These are phyloP conservation scores for Gossypium gossypioides DNA, from an alignment of 441 rosid species.

Conservation along the genomic window DNA sequence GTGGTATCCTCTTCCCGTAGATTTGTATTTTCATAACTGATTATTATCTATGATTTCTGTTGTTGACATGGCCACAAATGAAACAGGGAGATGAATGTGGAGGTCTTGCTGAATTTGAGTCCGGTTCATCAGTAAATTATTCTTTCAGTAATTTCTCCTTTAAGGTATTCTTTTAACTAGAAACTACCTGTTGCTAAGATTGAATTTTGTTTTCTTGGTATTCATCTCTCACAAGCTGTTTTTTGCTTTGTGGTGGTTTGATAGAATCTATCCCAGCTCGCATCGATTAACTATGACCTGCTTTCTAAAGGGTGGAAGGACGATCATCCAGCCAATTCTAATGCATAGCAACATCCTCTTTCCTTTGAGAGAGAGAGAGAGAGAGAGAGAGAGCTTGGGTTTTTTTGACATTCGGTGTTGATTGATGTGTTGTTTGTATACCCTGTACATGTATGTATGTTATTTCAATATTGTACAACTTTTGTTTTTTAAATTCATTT, in stretches of 20 bases:
- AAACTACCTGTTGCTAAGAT: neutral
- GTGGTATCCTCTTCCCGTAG: constrained; percentile 39
- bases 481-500: neutral
- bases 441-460: constrained; percentile 60
- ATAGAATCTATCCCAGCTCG: constrained; percentile 91
- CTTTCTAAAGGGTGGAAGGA: constrained; percentile 97
- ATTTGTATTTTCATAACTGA: neutral
- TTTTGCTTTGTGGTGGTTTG: constrained; percentile 4
- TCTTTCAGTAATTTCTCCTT: constrained; percentile 96
- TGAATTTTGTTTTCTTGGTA: neutral
- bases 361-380: neutral
- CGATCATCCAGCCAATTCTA: constrained; percentile 45
- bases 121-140: constrained; percentile 65
- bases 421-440: constrained; percentile 27
- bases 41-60: constrained; percentile 3
- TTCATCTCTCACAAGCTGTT: neutral
- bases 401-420: constrained; percentile 10
- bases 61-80: constrained; percentile 11
- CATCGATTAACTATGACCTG: constrained; percentile 93
- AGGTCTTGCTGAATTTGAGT: constrained; percentile 64
- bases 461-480: neutral
- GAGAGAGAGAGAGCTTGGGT: constrained; percentile 12
- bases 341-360: constrained; percentile 24
- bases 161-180: constrained; percentile 44
- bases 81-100: constrained; percentile 74